Base-by-base conservation (phyloP, 1,284 basidiomycete genomes). In the Cutaneotrichosporon sp. region DNA sequence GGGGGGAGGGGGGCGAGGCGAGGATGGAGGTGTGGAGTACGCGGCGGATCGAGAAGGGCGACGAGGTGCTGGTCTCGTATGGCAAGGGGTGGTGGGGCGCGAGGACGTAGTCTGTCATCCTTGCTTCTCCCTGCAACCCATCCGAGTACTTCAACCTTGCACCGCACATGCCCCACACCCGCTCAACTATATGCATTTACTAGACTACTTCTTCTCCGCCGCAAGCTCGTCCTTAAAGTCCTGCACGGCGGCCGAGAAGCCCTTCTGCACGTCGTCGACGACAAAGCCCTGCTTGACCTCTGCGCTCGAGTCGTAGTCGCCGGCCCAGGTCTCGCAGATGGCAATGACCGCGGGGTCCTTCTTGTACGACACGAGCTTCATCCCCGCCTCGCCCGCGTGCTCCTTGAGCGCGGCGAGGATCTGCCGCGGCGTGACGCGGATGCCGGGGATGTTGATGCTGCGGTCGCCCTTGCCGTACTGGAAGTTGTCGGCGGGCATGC, bases 81-180 rank as follows among this genome's bases (percentile, higher is more conserved):
- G 93, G 93, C n/a, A 94, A 94, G 72, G 84, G 85, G n/a, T 95
- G 89, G 86, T 95, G 92, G 92, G 80, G 77, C 24, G 83, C 83
- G 20, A 27, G 56, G 18, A 43, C 25, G 8, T 49, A 42, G 18
- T n/a, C n/a, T n/a, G n/a, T n/a, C n/a, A n/a, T n/a, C n/a, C n/a
- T n/a, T n/a, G n/a, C n/a, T n/a, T n/a, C n/a, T 20, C 29, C 29
- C 29, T 4, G 29, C 29, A n/a, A 29, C 29, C 29, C 29, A 29
- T 36, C 34, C n/a, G n/a, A n/a, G n/a, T n/a, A n/a, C n/a, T n/a
- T n/a, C n/a, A n/a, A n/a, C n/a, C n/a, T n/a, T n/a, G n/a, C n/a
- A n/a, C n/a, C n/a, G n/a, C n/a, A n/a, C n/a, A n/a, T n/a, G n/a
- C n/a, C n/a, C n/a, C n/a, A n/a, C n/a, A n/a, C n/a, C n/a, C n/a